Base-by-base conservation (phyloP, 2,329 filamentous ascomycete species). In the Nemania sp. region DNA sequence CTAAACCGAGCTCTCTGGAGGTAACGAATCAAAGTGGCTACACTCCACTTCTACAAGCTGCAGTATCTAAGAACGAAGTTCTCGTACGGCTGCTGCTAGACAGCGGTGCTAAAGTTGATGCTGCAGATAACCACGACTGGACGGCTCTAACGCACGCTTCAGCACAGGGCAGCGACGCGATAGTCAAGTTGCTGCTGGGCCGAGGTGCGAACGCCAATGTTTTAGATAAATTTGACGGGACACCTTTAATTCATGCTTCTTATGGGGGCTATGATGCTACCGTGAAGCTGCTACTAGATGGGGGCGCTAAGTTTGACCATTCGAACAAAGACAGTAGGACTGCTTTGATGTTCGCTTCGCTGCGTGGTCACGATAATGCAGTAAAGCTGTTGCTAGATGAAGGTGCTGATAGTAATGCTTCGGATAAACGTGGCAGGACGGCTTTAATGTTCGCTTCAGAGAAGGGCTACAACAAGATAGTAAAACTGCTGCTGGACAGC, bases 21-120 rank as follows among this genome's bases (percentile, higher is more conserved):
- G 54, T 10, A 6, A 63, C 20, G 53, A 29, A 63, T 57, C 20
- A 18, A 41, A 0, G 2, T 20, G 43, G 45, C 15, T 13, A 15
- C 18, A 60, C 55, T 53, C 55, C 56, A 10, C 57, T 66, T 24
- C 13, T 56, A 6, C 35, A 22, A 20, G 63, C 63, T 43, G 38
- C 41, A 27, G 1, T 4, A 1, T 3, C 41, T 20, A 51, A 41
- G 20, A 22, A 38, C 15, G 20, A 62, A 27, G 26, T 6, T 35
- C 8, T 38, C 5, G 57, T 32, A 24, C 2, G 52, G 38, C 57
- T 61, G 11, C 64, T 66, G 2, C 51, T 66, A 1, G 27, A 32
- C 8, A 0, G 5, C 13, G 43, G 27, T 29, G 57, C 43, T 2
- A 26, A 54, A 0, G 15, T 61, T 8, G 7, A 66, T 2, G 47